phyloP scores from a whole-genome alignment of 176 grass and related monocot species.

The Puya raimondii region DNA sequence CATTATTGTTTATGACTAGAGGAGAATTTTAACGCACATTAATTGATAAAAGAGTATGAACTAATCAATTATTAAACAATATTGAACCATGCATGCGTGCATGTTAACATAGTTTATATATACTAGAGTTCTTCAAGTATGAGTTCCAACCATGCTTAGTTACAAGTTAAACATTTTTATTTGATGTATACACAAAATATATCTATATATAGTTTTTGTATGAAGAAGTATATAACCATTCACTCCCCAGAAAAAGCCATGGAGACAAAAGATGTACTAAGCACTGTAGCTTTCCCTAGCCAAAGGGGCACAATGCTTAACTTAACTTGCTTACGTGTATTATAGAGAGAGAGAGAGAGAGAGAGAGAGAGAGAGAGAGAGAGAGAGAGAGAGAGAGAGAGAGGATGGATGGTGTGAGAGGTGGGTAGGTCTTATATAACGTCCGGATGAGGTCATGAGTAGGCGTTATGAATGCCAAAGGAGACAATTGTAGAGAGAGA shows the following conservation, averaged over 20 bases:
- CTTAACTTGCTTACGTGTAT: not conserved
- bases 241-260: not conserved
- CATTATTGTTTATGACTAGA: too few relatives aligned
- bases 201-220: too few relatives aligned
- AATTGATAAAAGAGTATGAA: too few relatives aligned
- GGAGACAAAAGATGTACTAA: not conserved
- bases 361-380: not conserved
- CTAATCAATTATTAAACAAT: too few relatives aligned
- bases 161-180: too few relatives aligned
- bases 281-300: not conserved
- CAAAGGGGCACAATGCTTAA: not conserved
- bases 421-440: slow-evolving; percentile 11
- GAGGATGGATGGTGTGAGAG: slow-evolving; percentile 17
- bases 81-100: too few relatives aligned
- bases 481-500: slow-evolving; percentile 5
- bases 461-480: slow-evolving; percentile 34
- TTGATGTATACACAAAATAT: too few relatives aligned
- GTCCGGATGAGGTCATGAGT: slow-evolving; percentile 47
- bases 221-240: too few relatives aligned
- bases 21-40: too few relatives aligned
- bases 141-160: too few relatives aligned
- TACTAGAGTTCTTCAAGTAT: too few relatives aligned
- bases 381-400: not conserved
- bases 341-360: not conserved
- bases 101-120: too few relatives aligned